A percentile compares a stretch with the other conserved stretches of the same genome.
phyloP scores from a whole-genome alignment of 768 basidiomycete species.

The Tulasnella sp. region DNA sequence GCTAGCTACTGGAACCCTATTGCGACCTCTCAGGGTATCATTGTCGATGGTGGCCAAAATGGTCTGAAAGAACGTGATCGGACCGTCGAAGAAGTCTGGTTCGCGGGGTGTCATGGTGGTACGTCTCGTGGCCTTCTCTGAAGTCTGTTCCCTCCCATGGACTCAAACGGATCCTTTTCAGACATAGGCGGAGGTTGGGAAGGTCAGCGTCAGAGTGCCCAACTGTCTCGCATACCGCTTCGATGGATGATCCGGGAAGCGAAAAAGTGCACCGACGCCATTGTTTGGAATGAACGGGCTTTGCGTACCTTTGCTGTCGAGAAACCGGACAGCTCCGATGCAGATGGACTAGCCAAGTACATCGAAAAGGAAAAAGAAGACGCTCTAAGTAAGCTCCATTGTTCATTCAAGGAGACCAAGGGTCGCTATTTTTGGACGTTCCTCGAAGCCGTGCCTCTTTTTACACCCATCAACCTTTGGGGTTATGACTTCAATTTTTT shows the following conservation, averaged over 20 bases:
- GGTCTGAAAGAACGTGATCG: background rate
- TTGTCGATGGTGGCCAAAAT: background rate
- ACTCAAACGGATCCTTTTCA: background rate
- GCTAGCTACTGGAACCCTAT: slow-evolving; percentile 17
- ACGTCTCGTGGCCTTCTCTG: background rate
- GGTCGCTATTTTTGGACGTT: background rate
- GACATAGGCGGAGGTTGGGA: slow-evolving; percentile 16
- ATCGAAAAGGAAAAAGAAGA: slow-evolving; percentile 3
- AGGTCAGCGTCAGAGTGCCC: background rate
- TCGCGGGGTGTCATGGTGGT: slow-evolving; percentile 16
- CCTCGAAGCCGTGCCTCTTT: background rate
- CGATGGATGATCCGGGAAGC: slow-evolving; percentile 22
- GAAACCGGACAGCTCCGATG: background rate
- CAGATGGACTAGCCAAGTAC: background rate
- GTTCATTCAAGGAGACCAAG: background rate
- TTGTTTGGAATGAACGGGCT: background rate
- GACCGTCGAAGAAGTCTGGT: slow-evolving; percentile 15
- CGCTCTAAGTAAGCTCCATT: slow-evolving; percentile 7
- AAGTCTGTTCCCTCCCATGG: background rate
- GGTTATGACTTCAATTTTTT: background rate
- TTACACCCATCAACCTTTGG: background rate
- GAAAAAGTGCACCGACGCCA: background rate
- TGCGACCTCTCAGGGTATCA: background rate
- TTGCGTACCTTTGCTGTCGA: background rate
- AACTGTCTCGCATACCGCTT: slow-evolving; percentile 16